A percentile compares a stretch with the other conserved stretches of the same genome.
Evolutionary conservation across 2,329 filamentous ascomycete genomes (phyloP).

Genomic region (Thermochaetoides dissita): DNA sequence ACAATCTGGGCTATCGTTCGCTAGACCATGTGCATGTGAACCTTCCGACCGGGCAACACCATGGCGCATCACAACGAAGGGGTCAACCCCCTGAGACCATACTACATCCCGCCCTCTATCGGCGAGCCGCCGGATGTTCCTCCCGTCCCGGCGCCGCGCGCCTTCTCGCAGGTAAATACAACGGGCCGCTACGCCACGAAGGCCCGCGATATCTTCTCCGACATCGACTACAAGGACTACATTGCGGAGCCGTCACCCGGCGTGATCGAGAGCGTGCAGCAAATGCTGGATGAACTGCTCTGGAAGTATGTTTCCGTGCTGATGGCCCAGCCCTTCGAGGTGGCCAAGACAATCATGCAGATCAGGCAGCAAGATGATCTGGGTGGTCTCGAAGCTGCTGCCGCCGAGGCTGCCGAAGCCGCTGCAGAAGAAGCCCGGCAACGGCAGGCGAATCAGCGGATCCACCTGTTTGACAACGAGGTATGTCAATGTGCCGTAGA

Average conservation of each 20-base stretch:
- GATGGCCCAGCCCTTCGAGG: slow-evolving; percentile 90
- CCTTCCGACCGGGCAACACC: slow-evolving; percentile 10
- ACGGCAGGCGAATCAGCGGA: slow-evolving; percentile 11
- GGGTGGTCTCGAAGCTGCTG: slow-evolving; percentile 21
- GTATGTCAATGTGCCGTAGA: slow-evolving; percentile 7
- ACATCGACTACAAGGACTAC: slow-evolving; percentile 86
- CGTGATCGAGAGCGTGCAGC: slow-evolving; percentile 58
- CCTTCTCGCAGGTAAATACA: slow-evolving; percentile 32
- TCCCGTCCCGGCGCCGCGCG: slow-evolving; percentile 28
- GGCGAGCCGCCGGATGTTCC: slow-evolving; percentile 27
- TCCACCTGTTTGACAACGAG: slow-evolving; percentile 13
- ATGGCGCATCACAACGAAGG: slow-evolving; percentile 33
- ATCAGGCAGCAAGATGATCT: slow-evolving; percentile 45
- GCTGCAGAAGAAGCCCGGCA: slow-evolving; percentile 20
- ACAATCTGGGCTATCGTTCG: too few species aligned
- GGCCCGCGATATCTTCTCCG: slow-evolving; percentile 73
- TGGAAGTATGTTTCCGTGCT: slow-evolving; percentile 87
- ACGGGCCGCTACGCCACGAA: slow-evolving; percentile 39
- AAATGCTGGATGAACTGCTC: slow-evolving; percentile 68
- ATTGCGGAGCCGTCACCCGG: slow-evolving; percentile 64
- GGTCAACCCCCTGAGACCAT: slow-evolving; percentile 53
- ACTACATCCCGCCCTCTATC: slow-evolving; percentile 51
- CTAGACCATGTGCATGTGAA: too few species aligned
- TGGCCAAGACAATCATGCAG: slow-evolving; percentile 87
- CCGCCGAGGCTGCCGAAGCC: slow-evolving; percentile 17